Conservation (phyloP, 768 basidiomycete genomes). For the Tricholoma bakamatsutake region DNA sequence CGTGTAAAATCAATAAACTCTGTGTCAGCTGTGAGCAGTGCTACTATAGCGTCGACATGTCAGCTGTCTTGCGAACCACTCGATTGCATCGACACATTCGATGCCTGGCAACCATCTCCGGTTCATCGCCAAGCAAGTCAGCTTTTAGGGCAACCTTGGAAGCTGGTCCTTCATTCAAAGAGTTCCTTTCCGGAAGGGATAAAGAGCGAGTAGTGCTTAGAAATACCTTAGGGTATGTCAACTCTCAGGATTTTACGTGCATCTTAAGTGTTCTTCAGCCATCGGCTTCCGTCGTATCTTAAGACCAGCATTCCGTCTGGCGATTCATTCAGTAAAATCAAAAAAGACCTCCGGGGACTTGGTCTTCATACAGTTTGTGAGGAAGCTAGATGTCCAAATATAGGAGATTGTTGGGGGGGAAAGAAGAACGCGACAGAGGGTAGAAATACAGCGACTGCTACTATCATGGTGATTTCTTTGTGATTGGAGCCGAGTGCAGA, state of each 20-base stretch:
- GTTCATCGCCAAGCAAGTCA: conserved; percentile 28
- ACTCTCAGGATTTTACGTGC: background rate
- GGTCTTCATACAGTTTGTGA: conserved; percentile 96
- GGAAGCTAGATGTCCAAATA: conserved; percentile 97
- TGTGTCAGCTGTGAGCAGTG: background rate
- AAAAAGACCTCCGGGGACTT: conserved; percentile 90
- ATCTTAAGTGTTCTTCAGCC: conserved; percentile 37
- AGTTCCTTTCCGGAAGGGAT: conserved; percentile 66
- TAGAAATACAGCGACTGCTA: conserved; percentile 86
- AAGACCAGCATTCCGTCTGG: conserved; percentile 93
- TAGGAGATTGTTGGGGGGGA: conserved; percentile 99
- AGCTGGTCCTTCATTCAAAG: conserved; percentile 70
- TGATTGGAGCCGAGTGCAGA: conserved; percentile 1
- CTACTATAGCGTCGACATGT: background rate
- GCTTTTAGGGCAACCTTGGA: conserved; percentile 49
- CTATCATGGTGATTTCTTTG: conserved; percentile 78
- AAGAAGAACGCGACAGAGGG: conserved; percentile 59
- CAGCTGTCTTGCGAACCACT: background rate
- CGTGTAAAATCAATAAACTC: background rate
- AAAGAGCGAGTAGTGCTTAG: conserved; percentile 64
- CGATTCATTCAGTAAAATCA: conserved; percentile 84
- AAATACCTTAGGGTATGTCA: conserved; percentile 55
- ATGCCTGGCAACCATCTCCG: conserved; percentile 43
- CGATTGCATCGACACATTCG: conserved; percentile 25
- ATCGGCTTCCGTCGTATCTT: conserved; percentile 79